Conservation (phyloP, 148 eudicot genomes). For the Fagopyrum tataricum region DNA sequence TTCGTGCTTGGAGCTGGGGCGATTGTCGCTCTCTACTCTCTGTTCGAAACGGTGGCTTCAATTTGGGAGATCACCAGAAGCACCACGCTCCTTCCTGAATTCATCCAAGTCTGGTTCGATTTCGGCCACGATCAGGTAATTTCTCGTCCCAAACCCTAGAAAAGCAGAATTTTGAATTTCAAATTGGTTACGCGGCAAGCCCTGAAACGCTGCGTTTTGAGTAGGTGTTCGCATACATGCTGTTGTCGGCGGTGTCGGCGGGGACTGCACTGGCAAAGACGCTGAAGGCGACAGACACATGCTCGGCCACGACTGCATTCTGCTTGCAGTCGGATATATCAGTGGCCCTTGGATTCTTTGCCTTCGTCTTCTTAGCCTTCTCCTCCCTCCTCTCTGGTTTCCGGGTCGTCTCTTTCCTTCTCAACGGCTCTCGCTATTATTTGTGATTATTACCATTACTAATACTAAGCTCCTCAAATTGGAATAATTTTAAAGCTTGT, state of each 20-base stretch:
- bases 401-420: slow-evolving; percentile 58
- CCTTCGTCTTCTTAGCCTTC: slow-evolving; percentile 53
- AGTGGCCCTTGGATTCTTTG: slow-evolving; percentile 70
- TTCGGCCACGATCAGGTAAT: slow-evolving; percentile 85
- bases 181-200: slow-evolving; percentile 11
- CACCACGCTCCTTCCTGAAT: slow-evolving; percentile 59
- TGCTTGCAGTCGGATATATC: slow-evolving; percentile 72
- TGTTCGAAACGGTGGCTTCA: slow-evolving; percentile 70
- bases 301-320: slow-evolving; percentile 41
- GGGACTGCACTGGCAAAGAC: slow-evolving; percentile 57
- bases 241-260: slow-evolving; percentile 63
- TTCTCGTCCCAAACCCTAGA: background rate
- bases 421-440: slow-evolving; percentile 72
- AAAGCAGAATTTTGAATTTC: background rate
- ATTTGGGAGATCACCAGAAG: slow-evolving; percentile 73
- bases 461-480: no score
- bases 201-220: slow-evolving; percentile 10
- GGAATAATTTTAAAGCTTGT: no score
- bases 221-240: slow-evolving; percentile 68
- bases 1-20: slow-evolving; percentile 56
- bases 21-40: slow-evolving; percentile 60
- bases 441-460: slow-evolving; percentile 17
- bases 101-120: slow-evolving; percentile 77
- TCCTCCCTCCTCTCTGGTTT: slow-evolving; percentile 77
- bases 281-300: slow-evolving; percentile 40